A percentile compares a stretch with the other conserved stretches of the same genome.
Conservation (phyloP, 345 rosid species). For the Bruguiera gymnorhiza region DNA sequence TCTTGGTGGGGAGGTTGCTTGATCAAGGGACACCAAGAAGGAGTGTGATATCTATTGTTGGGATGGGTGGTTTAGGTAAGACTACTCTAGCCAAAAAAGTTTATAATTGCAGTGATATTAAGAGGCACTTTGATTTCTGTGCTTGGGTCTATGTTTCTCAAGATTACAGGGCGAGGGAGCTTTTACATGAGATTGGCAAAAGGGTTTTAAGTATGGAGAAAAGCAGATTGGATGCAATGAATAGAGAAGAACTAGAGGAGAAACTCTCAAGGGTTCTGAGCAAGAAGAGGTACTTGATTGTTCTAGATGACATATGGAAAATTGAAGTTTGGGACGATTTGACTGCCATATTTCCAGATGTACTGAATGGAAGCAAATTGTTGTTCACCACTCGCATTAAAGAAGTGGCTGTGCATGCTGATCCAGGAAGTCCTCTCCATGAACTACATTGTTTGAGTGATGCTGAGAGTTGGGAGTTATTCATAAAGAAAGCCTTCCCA, state of each 20-base stretch:
- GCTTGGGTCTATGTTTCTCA: constrained; percentile 22
- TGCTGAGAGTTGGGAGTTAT: constrained; percentile 25
- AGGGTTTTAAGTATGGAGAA: constrained; percentile 7
- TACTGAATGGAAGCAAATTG: constrained; percentile 20
- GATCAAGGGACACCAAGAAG: neutral
- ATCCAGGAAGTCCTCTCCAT: constrained; percentile 19
- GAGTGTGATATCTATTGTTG: constrained; percentile 23
- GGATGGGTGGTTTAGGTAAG: constrained; percentile 22
- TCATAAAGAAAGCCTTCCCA: constrained; percentile 19
- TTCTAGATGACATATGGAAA: constrained; percentile 25
- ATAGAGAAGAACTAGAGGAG: constrained; percentile 20
- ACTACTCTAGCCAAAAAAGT: constrained; percentile 20
- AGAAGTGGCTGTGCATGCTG: constrained; percentile 25
- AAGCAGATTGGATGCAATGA: constrained; percentile 17
- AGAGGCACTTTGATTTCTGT: constrained; percentile 9
- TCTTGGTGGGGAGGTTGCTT: constrained; percentile 11
- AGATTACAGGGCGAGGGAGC: constrained; percentile 11
- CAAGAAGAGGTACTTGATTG: constrained; percentile 14
- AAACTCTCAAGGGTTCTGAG: constrained; percentile 10
- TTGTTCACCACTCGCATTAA: constrained; percentile 19
- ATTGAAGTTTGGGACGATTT: constrained; percentile 26
- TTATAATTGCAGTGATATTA: constrained; percentile 17
- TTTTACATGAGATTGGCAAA: constrained; percentile 20
- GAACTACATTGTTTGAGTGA: constrained; percentile 14
- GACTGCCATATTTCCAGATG: constrained; percentile 14